A percentile compares a stretch with the other conserved stretches of the same genome.
Conservation (phyloP, 331 rosid species). For the Spiraea crenata region DNA sequence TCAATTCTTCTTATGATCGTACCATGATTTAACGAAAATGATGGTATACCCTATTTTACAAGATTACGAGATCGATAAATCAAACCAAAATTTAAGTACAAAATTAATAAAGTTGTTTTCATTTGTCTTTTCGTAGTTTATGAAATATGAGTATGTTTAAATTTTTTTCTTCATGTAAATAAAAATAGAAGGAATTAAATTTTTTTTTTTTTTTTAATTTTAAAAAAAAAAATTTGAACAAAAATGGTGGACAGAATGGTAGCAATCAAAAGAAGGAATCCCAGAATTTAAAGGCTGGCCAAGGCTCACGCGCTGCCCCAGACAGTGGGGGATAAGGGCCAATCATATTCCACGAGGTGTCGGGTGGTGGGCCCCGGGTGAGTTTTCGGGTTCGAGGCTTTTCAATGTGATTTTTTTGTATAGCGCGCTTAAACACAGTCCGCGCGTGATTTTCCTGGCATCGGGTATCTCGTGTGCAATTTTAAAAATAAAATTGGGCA, state of each 20-base stretch:
- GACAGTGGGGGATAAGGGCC: slow-evolving; percentile 35
- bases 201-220: background rate
- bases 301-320: slow-evolving; percentile 36
- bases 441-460: background rate
- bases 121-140: no score
- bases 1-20: no score
- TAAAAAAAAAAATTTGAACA: no score
- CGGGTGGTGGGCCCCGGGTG: background rate
- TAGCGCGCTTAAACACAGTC: background rate
- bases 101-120: no score
- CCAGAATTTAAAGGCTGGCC: slow-evolving; percentile 21
- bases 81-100: no score
- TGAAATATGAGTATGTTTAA: no score
- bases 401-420: background rate
- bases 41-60: no score
- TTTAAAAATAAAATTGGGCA: background rate
- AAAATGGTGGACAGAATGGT: background rate
- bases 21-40: no score
- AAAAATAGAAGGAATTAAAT: no score
- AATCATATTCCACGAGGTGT: background rate
- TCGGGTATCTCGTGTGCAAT: slow-evolving; percentile 24
- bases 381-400: background rate
- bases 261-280: slow-evolving; percentile 39
- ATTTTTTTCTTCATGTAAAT: no score
- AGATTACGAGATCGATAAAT: no score